phyloP scores from a whole-genome alignment of 2,329 filamentous ascomycete species.

The Aspergillus glaucus region DNA sequence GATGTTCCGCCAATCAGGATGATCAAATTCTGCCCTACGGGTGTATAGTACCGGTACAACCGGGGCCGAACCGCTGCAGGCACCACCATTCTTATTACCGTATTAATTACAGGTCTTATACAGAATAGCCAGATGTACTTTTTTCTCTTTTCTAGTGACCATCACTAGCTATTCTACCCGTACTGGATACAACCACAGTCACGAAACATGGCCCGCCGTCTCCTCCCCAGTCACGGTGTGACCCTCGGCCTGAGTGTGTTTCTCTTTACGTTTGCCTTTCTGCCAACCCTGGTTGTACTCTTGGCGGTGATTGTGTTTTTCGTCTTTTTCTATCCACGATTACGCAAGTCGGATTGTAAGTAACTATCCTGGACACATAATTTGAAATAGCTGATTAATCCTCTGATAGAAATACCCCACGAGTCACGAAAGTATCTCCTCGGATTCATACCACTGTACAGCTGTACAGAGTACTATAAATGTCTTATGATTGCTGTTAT shows the following conservation, averaged over 20 bases:
- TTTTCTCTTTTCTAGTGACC: too few relatives aligned
- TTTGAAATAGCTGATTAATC: too few relatives aligned
- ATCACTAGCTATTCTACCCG: not conserved
- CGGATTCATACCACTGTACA: too few relatives aligned
- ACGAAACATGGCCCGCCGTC: conserved; percentile 22
- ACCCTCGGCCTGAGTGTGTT: conserved; percentile 26
- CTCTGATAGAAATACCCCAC: too few relatives aligned
- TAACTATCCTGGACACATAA: too few relatives aligned
- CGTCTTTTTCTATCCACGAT: conserved; percentile 21
- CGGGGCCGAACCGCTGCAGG: not conserved
- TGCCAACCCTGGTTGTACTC: conserved; percentile 27
- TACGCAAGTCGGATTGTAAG: conserved; percentile 12
- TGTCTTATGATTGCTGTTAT: too few relatives aligned
- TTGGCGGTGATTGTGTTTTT: conserved; percentile 28
- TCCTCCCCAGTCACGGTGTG: conserved; percentile 20
- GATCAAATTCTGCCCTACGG: not conserved
- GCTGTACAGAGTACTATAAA: too few relatives aligned
- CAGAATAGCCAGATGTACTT: too few relatives aligned
- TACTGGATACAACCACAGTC: too few relatives aligned
- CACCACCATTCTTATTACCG: not conserved
- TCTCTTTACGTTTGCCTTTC: conserved; percentile 30
- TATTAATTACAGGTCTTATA: too few relatives aligned
- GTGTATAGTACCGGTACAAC: not conserved
- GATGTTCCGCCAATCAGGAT: not conserved
- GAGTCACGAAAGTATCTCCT: too few relatives aligned